Percentiles rank a stretch among this genome's conserved stretches.
Evolutionary conservation across 208 protist species (phyloP).

Genomic region (Leishmania guyanensis): DNA sequence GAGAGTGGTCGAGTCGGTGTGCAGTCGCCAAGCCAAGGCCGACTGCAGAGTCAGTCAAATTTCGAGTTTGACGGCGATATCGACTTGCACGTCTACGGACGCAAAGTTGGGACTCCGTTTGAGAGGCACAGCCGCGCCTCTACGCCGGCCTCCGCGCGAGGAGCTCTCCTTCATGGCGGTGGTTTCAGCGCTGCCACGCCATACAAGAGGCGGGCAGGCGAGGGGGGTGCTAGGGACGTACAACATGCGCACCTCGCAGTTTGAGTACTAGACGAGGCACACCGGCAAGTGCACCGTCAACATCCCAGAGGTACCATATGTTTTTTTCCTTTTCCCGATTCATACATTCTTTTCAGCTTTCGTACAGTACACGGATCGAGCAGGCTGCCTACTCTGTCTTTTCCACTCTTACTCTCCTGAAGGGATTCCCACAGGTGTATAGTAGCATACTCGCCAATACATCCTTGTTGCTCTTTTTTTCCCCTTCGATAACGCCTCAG

Average conservation of each 20-base stretch:
- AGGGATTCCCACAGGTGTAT: neutral
- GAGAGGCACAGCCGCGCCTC: conserved; percentile 29
- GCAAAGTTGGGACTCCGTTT: conserved; percentile 10
- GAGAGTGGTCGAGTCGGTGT: neutral
- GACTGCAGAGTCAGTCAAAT: conserved; percentile 8
- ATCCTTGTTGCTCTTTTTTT: neutral
- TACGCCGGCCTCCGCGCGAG: conserved; percentile 9
- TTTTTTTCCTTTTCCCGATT: neutral
- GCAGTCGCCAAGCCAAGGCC: neutral
- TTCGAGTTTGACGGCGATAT: conserved; percentile 14
- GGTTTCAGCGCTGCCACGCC: neutral
- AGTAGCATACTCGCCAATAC: neutral
- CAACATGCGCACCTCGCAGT: neutral
- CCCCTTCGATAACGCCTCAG: neutral
- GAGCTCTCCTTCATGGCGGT: conserved; percentile 5
- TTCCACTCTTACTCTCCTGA: neutral
- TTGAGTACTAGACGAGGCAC: neutral
- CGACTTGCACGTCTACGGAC: conserved; percentile 29
- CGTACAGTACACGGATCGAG: neutral
- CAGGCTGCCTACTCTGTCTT: neutral
- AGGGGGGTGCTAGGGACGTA: neutral
- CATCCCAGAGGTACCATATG: neutral
- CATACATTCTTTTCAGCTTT: neutral
- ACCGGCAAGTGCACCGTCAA: neutral
- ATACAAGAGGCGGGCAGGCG: neutral